These are phyloP conservation scores for Marasmius oreades DNA, from an alignment of 1,284 basidiomycete genomes.

Conservation along the genomic window DNA sequence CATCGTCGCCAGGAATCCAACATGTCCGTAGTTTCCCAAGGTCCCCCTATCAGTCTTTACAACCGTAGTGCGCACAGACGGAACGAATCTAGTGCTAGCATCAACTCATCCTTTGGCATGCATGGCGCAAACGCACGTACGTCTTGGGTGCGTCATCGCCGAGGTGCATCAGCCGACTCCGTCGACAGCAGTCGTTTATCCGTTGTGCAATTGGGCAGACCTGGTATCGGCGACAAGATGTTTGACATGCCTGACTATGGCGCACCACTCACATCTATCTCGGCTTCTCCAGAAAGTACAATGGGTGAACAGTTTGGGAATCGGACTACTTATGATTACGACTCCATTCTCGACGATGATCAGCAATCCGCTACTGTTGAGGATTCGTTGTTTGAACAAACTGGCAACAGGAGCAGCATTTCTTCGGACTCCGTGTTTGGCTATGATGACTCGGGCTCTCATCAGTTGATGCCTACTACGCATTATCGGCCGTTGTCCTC, in stretches of 20 bases:
- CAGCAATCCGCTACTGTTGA: slow-evolving; percentile 33
- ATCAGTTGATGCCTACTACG: slow-evolving; percentile 33
- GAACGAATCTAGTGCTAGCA: slow-evolving; percentile 49
- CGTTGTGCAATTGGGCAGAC: slow-evolving; percentile 55
- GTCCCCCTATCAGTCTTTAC: slow-evolving; percentile 69
- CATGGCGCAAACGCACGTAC: slow-evolving; percentile 51
- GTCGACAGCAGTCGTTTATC: slow-evolving; percentile 58
- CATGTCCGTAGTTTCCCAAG: slow-evolving; percentile 45
- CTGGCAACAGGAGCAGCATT: slow-evolving; percentile 44
- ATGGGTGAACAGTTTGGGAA: slow-evolving; percentile 17
- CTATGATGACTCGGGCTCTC: slow-evolving; percentile 34
- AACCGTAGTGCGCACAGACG: slow-evolving; percentile 52
- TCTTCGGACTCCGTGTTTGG: slow-evolving; percentile 69
- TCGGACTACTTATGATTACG: slow-evolving; percentile 37
- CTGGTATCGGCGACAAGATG: slow-evolving; percentile 86
- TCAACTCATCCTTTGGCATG: slow-evolving; percentile 52
- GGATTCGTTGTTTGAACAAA: slow-evolving; percentile 69
- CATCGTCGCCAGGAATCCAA: slow-evolving; percentile 42
- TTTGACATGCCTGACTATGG: slow-evolving; percentile 62
- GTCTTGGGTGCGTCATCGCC: slow-evolving; percentile 59
- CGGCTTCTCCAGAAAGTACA: slow-evolving; percentile 53
- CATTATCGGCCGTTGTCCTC: slow-evolving; percentile 65
- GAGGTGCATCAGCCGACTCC: slow-evolving; percentile 64
- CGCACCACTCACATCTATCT: slow-evolving; percentile 61
- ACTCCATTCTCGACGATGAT: slow-evolving; percentile 60